Conservation (phyloP, 2,329 filamentous ascomycete genomes). For the Pestalotiopsis sp. region DNA sequence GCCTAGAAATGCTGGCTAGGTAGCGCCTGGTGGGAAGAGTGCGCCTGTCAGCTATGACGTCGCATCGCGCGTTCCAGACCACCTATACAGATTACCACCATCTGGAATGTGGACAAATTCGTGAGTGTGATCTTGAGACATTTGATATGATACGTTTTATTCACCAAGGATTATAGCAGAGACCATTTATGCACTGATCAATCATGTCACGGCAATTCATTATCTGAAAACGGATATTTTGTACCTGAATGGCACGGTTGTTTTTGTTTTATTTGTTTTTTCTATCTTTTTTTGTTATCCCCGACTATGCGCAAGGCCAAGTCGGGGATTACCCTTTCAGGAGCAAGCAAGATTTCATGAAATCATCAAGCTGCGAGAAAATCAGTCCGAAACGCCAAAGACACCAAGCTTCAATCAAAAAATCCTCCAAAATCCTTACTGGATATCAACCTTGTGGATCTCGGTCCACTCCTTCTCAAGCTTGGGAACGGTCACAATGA, state of each 20-base stretch:
- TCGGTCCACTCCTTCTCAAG: slow-evolving; percentile 67
- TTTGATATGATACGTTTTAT: slow-evolving; percentile 11
- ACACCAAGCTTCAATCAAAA: not conserved
- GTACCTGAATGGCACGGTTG: not conserved
- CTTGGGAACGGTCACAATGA: slow-evolving; percentile 79
- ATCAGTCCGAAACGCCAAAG: not conserved
- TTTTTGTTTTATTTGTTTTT: not conserved
- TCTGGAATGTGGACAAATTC: not conserved
- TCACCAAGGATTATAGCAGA: not conserved
- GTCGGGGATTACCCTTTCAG: not conserved
- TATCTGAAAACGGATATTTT: slow-evolving; percentile 7
- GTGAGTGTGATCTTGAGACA: not conserved
- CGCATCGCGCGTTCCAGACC: not conserved
- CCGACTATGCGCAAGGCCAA: not conserved
- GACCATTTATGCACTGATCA: not conserved
- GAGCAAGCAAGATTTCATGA: not conserved
- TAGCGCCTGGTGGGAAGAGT: not conserved
- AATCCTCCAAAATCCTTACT: slow-evolving; percentile 34
- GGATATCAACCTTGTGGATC: slow-evolving; percentile 61
- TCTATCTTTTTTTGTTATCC: not conserved
- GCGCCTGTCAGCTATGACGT: not conserved
- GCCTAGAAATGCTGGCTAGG: not conserved
- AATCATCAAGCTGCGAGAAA: not conserved
- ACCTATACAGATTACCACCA: not conserved
- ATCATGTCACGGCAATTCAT: slow-evolving; percentile 16